phyloP scores from a whole-genome alignment of 306 rosid species.

The Leucaena leucocephala region DNA sequence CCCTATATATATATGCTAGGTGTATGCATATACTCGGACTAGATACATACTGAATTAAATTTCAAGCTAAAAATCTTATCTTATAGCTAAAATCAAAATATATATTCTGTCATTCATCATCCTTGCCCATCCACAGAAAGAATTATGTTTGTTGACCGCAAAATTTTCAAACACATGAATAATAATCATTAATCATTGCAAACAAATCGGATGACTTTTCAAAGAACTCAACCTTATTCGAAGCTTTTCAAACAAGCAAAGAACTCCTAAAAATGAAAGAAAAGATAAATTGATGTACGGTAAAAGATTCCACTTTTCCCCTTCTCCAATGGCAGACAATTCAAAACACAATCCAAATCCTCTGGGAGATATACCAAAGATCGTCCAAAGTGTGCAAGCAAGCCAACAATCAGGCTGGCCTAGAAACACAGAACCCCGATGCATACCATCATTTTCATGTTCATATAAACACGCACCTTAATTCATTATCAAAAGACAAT shows the following conservation, averaged over 20 bases:
- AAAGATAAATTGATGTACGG: background rate
- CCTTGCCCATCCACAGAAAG: background rate
- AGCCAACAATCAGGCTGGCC: background rate
- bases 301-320: background rate
- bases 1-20: too few species aligned
- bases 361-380: background rate
- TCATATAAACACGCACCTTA: background rate
- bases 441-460: background rate
- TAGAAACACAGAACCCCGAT: background rate
- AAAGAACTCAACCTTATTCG: background rate
- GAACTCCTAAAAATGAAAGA: background rate
- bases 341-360: background rate
- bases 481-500: background rate
- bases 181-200: background rate
- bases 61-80: background rate
- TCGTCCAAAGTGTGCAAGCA: background rate
- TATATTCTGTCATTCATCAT: background rate
- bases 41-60: background rate
- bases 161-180: background rate
- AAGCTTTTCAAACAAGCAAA: background rate
- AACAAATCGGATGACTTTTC: background rate
- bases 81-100: background rate
- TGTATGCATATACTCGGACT: background rate
- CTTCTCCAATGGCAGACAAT: background rate
- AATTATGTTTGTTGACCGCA: background rate